Evolutionary conservation across 176 grass and related monocot genomes (phyloP).

Genomic region (Juncus effusus): DNA sequence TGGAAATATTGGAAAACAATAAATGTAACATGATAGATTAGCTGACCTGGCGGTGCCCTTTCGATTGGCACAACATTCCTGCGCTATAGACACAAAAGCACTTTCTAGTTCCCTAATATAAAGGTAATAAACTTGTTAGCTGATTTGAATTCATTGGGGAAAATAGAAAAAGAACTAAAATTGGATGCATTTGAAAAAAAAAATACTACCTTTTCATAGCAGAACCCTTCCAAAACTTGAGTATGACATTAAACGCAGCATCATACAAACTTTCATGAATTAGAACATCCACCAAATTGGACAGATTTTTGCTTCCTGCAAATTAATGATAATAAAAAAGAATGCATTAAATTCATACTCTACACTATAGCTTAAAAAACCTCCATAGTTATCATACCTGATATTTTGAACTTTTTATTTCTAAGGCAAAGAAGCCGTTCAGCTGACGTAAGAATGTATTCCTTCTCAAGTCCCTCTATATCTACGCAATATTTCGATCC

Average conservation of each 20-base stretch:
- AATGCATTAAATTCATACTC: background rate
- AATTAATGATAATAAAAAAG: slow-evolving; percentile 2
- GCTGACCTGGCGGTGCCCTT: slow-evolving; percentile 32
- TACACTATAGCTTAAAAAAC: background rate
- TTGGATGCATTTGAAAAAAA: slow-evolving; percentile 12
- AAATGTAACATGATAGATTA: background rate
- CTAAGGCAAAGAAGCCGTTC: slow-evolving; percentile 62
- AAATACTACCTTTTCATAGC: slow-evolving; percentile 56
- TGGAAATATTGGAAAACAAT: slow-evolving; percentile 20
- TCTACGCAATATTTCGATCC: slow-evolving; percentile 67
- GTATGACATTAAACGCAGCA: slow-evolving; percentile 72
- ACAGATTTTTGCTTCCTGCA: slow-evolving; percentile 58
- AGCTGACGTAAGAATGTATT: slow-evolving; percentile 73
- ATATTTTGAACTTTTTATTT: slow-evolving; percentile 57
- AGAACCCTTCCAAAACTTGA: slow-evolving; percentile 86
- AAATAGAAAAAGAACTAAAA: background rate
- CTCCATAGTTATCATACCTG: slow-evolving; percentile 35
- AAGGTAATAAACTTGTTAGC: slow-evolving; percentile 2
- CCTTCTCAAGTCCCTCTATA: slow-evolving; percentile 90
- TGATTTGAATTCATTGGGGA: background rate
- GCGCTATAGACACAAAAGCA: slow-evolving; percentile 71
- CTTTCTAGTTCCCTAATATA: slow-evolving; percentile 68
- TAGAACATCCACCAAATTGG: slow-evolving; percentile 66
- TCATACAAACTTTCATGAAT: slow-evolving; percentile 80
- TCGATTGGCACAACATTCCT: slow-evolving; percentile 64